Evolutionary conservation across 177 flowering plant genomes (phyloP).

Genomic region (Vitis hybrid): DNA sequence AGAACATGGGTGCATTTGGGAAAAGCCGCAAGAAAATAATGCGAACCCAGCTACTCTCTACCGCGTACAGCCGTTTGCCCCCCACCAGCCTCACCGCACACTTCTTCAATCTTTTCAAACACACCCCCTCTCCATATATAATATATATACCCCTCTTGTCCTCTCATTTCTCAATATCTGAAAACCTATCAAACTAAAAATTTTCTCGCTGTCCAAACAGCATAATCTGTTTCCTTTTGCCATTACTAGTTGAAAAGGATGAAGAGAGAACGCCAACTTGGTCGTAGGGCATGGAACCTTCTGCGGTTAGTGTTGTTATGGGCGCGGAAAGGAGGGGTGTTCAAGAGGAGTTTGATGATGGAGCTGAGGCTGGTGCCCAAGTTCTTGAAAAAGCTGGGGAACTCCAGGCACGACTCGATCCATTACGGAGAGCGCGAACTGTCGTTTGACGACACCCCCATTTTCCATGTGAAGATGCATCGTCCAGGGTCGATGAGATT

Average conservation of each 20-base stretch:
- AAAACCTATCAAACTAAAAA: too few species aligned
- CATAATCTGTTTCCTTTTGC: neutral
- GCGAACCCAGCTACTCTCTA: too few species aligned
- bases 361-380: slow-evolving; percentile 47
- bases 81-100: neutral
- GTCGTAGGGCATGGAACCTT: slow-evolving; percentile 54
- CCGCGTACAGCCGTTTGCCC: slow-evolving; percentile 16
- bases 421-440: slow-evolving; percentile 58
- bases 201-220: too few species aligned
- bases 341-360: slow-evolving; percentile 42
- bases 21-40: too few species aligned
- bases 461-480: slow-evolving; percentile 53
- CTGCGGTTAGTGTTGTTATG: slow-evolving; percentile 56
- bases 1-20: too few species aligned
- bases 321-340: slow-evolving; percentile 63
- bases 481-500: slow-evolving; percentile 59
- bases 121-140: neutral
- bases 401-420: slow-evolving; percentile 16
- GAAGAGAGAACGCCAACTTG: slow-evolving; percentile 20
- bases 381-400: slow-evolving; percentile 35
- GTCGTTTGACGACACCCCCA: slow-evolving; percentile 75
- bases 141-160: slow-evolving; percentile 14
- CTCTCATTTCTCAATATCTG: neutral
- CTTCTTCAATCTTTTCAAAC: neutral
- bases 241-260: slow-evolving; percentile 13